Evolutionary conservation across 1,284 basidiomycete genomes (phyloP), one percentile per base, ranked within the genome.

Genomic region (Prillingera fragicola): DNA sequence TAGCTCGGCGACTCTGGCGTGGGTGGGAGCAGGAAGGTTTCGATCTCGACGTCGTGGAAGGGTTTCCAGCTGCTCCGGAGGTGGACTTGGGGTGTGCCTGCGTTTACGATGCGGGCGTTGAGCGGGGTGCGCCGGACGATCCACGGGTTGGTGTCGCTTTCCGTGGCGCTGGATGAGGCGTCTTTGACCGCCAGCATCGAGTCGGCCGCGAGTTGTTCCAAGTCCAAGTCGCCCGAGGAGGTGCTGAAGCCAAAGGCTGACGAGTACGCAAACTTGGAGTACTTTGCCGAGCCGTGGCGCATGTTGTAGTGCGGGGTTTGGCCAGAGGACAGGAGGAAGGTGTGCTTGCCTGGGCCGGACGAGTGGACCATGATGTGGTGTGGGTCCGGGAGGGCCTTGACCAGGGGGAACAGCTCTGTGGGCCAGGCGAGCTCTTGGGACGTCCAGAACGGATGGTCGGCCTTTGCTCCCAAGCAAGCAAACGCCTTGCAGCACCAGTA

Each of bases 401-500:
- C 79, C 55, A 52, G 41, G 3, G 39, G 71, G 48, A 68, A 44
- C 3, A 49, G 36, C 15, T 54, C 54, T 52, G 23, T 56, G 0
- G 83, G 83, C 65, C 80, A 82, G 2, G 78, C 74, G 45, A 81
- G 79, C 63, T 86, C 84, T 17, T 74, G 55, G 0, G 78, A 71
- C 0, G 77, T 60, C 84, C 84, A 86, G 74, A 85, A 85, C 0
- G 82, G 81, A 59, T 85, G 83, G 1, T 74, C 70, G 14, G 77
- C 73, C 0, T 81, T 76, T 2, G 84, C 74, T 3, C 81, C 74
- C n/a, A 86, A 77, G 5, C 80, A 71, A 31, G 82, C 74, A 66
- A 86, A 86, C 1, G 83, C 80, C 59, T 86, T 85, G 74, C 82
- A 85, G 59, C 80, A 83, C 84, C 84, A 86, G 67, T 86, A 87